Conservation (phyloP, 176 grass and related monocot species). For the Raddia guianensis region DNA sequence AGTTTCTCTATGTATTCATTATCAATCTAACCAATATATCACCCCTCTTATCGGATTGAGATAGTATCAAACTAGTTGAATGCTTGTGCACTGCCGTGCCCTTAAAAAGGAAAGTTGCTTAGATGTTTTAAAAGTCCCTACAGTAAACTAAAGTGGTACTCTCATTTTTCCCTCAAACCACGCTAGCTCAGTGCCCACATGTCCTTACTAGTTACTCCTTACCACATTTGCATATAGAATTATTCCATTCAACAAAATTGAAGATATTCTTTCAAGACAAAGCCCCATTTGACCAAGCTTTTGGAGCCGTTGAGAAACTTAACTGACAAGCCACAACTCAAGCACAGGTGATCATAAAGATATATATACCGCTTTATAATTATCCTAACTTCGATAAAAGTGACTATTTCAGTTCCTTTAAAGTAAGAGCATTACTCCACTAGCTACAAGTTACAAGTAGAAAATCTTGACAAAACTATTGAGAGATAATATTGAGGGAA, state of each 20-base stretch:
- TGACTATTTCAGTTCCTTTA: not conserved
- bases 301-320: conserved; percentile 18
- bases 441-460: conserved; percentile 4
- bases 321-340: conserved; percentile 4
- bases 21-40: conserved; percentile 22
- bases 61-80: not conserved
- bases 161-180: too few species aligned
- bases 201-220: too few species aligned
- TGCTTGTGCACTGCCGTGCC: too few species aligned
- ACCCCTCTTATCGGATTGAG: not conserved
- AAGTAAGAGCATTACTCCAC: conserved; percentile 5
- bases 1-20: conserved; percentile 1
- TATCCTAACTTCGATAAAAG: conserved; percentile 1
- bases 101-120: too few species aligned
- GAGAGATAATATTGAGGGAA: too few species aligned
- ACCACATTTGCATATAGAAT: too few species aligned
- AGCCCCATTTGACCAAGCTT: not conserved
- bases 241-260: too few species aligned
- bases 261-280: not conserved
- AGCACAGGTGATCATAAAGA: not conserved
- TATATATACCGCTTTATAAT: conserved; percentile 18
- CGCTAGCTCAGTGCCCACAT: too few species aligned
- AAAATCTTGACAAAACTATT: too few species aligned
- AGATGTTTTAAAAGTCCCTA: too few species aligned
- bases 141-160: too few species aligned